Evolutionary conservation across 2,329 filamentous ascomycete genomes (phyloP).

Genomic region (Zymoseptoria passerinii): DNA sequence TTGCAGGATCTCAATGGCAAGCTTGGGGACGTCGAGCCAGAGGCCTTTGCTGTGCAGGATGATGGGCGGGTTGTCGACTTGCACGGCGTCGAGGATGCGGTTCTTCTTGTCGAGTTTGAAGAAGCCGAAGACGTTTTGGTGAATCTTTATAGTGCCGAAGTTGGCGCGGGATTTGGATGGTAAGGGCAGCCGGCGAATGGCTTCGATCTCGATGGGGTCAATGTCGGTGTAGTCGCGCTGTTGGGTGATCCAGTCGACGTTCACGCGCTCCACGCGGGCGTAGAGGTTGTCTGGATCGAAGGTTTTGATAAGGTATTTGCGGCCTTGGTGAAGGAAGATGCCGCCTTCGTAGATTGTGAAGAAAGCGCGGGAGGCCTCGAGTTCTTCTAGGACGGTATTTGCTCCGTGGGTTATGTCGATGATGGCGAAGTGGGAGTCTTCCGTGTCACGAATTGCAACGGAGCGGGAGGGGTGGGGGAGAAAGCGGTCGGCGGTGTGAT

Average conservation of each 20-base stretch:
- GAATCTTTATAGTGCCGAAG: slow-evolving; percentile 77
- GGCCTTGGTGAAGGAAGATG: slow-evolving; percentile 95
- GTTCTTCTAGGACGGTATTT: slow-evolving; percentile 83
- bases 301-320: slow-evolving; percentile 83
- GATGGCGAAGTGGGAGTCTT: slow-evolving; percentile 89
- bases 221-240: slow-evolving; percentile 92
- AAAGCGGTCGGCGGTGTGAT: slow-evolving; percentile 82
- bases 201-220: slow-evolving; percentile 85
- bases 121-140: slow-evolving; percentile 86
- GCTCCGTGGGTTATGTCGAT: slow-evolving; percentile 75
- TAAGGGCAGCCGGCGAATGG: slow-evolving; percentile 61
- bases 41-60: slow-evolving; percentile 78
- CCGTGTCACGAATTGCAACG: slow-evolving; percentile 81
- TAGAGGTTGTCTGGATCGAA: slow-evolving; percentile 72
- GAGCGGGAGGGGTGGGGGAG: slow-evolving; percentile 73
- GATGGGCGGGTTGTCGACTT: slow-evolving; percentile 89
- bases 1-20: slow-evolving; percentile 69
- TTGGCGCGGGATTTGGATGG: slow-evolving; percentile 61
- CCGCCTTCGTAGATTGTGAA: slow-evolving; percentile 96
- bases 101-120: slow-evolving; percentile 89
- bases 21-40: slow-evolving; percentile 86
- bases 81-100: slow-evolving; percentile 80
- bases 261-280: slow-evolving; percentile 79
- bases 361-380: slow-evolving; percentile 91
- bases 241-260: slow-evolving; percentile 89